Conservation (phyloP, 306 rosid species). For the Morella rubra region DNA sequence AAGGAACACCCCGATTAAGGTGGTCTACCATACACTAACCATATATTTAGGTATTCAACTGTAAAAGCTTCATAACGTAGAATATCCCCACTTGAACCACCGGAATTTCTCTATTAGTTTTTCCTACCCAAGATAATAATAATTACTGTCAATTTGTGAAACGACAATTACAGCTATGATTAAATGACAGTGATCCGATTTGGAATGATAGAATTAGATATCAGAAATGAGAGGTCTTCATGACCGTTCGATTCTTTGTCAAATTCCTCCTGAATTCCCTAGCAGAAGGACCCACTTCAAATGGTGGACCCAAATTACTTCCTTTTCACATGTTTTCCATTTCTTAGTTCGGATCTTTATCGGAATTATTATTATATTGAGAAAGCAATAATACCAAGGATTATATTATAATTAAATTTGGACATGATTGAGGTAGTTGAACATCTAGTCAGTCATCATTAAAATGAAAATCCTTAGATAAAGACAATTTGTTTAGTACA, state of each 20-base stretch:
- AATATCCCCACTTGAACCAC: no score
- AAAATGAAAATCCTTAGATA: background rate
- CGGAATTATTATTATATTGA: background rate
- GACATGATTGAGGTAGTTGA: constrained; percentile 23
- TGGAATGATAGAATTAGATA: background rate
- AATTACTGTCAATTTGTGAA: background rate
- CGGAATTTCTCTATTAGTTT: no score
- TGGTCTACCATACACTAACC: background rate
- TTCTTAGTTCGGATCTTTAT: background rate
- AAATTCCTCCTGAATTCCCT: background rate
- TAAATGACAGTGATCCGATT: background rate
- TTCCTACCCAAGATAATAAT: no score
- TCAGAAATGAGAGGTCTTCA: background rate
- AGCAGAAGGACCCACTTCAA: constrained; percentile 1
- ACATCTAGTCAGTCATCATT: constrained; percentile 20
- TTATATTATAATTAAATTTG: background rate
- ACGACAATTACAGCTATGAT: background rate
- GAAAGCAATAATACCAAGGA: background rate
- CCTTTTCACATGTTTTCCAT: background rate
- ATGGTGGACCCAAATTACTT: background rate
- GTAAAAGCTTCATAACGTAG: no score
- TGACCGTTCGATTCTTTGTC: constrained; percentile 6
- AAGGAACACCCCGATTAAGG: background rate
- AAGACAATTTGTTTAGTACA: constrained; percentile 7
- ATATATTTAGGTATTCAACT: no score